These are phyloP conservation scores for Turritis glabra DNA, from an alignment of 345 rosid genomes.

Conservation along the genomic window DNA sequence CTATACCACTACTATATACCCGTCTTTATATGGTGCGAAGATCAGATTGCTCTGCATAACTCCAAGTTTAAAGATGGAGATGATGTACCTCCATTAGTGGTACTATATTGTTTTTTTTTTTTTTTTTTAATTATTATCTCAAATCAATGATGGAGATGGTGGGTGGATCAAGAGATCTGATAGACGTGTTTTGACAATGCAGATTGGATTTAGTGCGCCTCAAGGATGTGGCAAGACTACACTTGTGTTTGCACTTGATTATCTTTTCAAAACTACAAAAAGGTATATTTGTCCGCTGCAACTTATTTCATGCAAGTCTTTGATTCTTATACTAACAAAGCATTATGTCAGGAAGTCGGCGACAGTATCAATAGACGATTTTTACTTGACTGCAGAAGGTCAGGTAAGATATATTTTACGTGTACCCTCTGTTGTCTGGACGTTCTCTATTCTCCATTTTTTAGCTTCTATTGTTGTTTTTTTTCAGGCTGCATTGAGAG, in stretches of 20 bases:
- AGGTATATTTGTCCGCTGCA: slow-evolving; percentile 46
- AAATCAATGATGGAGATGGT: not conserved
- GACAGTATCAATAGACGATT: slow-evolving; percentile 88
- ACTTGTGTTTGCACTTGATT: slow-evolving; percentile 91
- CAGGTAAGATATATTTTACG: slow-evolving; percentile 54
- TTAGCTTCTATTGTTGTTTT: not conserved
- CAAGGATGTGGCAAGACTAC: slow-evolving; percentile 99
- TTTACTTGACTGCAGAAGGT: slow-evolving; percentile 82
- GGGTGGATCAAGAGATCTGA: slow-evolving; percentile 1
- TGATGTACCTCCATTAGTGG: slow-evolving; percentile 91
- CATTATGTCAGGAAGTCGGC: slow-evolving; percentile 68
- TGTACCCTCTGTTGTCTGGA: slow-evolving; percentile 9
- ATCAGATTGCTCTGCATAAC: slow-evolving; percentile 67
- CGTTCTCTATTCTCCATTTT: not conserved
- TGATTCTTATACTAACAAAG: slow-evolving; percentile 11
- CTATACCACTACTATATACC: slow-evolving; percentile 91
- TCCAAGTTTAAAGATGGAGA: slow-evolving; percentile 68
- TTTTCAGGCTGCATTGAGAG: slow-evolving; percentile 69
- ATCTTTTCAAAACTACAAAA: slow-evolving; percentile 72
- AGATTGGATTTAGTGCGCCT: slow-evolving; percentile 98
- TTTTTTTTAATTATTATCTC: not conserved
- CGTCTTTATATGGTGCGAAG: slow-evolving; percentile 91
- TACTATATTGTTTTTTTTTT: slow-evolving; percentile 28
- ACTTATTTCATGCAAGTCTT: not conserved
- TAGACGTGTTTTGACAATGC: slow-evolving; percentile 25